These are phyloP conservation scores for Xylaria hypoxylon DNA, from an alignment of 2,329 filamentous ascomycete genomes.

Conservation along the genomic window DNA sequence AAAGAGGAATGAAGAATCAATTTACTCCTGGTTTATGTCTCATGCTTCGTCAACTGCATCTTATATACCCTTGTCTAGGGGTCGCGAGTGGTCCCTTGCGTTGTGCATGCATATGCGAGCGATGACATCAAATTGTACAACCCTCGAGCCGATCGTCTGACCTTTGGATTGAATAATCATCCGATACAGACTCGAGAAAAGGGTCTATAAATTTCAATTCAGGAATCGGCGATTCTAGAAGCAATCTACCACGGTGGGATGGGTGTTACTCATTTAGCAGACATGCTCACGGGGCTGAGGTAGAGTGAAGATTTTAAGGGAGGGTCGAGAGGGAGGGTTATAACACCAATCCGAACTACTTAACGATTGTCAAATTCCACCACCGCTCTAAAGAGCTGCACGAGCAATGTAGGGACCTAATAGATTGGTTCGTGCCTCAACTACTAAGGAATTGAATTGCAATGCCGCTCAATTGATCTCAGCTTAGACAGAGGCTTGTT, in stretches of 20 bases:
- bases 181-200: too few species aligned
- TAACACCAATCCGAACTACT: conserved; percentile 1
- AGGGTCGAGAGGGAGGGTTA: not conserved
- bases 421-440: conserved; percentile 8
- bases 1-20: conserved; percentile 1
- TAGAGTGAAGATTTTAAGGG: conserved; percentile 6
- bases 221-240: too few species aligned
- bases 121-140: not conserved
- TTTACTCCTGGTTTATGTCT: conserved; percentile 6
- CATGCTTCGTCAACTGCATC: not conserved
- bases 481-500: conserved; percentile 9
- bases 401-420: conserved; percentile 27
- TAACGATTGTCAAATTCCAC: conserved; percentile 30
- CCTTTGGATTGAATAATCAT: too few species aligned
- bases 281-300: not conserved
- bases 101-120: not conserved
- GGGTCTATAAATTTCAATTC: too few species aligned
- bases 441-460: not conserved
- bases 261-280: too few species aligned
- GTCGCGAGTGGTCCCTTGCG: not conserved
- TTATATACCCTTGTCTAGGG: not conserved
- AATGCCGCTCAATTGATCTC: conserved; percentile 3
- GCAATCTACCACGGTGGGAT: too few species aligned
- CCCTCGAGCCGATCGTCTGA: too few species aligned
- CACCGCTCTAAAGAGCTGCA: not conserved